Base-by-base conservation (phyloP, 306 rosid species). In the Lablab purpureus region DNA sequence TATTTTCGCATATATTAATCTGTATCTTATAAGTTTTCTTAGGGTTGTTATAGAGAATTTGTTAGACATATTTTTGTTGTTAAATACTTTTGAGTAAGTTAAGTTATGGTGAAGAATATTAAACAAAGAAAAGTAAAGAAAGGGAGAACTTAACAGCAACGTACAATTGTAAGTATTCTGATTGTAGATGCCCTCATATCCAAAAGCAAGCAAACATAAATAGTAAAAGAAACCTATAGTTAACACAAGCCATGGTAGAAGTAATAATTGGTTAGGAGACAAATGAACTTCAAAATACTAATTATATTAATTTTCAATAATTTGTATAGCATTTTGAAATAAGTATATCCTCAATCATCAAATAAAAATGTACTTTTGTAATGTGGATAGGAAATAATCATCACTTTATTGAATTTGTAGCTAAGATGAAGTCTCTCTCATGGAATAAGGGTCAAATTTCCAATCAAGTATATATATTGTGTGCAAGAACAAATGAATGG, bases 381-480 rank as follows among this genome's bases (percentile, higher is more conserved):
- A 54, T 32, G 67, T 30, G 5, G 28, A 23, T 77, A 46, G 51
- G 63, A 56, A 25, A 55, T 73, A 73, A 83, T 78, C 50, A 77
- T 78, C 80, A 13, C 80, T 66, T 22, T 18, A 19, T 79, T 67
- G 87, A 83, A 78, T 46, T n/a, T 13, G 45, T 49, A 52, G n/a
- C 14, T 47, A 78, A 41, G 10, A 41, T 43, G 79, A 71, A 62
- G 73, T 58, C 74, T 72, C 59, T 71, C 63, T 63, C 79, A 55
- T 22, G 69, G 72, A 65, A 77, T 13, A 65, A 3, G 76, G 77
- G 84, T 79, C 87, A 79, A 59, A 22, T 83, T 67, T 36, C 73
- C 49, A 47, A 78, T 83, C 83, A 83, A 83, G 80, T 63, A 62
- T 63, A 51, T 67, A 45, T 71, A 45, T 71, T 25, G 83, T 63